Evolutionary conservation across 1,284 basidiomycete species (phyloP).

Genomic region (Moniliophthora roreri): DNA sequence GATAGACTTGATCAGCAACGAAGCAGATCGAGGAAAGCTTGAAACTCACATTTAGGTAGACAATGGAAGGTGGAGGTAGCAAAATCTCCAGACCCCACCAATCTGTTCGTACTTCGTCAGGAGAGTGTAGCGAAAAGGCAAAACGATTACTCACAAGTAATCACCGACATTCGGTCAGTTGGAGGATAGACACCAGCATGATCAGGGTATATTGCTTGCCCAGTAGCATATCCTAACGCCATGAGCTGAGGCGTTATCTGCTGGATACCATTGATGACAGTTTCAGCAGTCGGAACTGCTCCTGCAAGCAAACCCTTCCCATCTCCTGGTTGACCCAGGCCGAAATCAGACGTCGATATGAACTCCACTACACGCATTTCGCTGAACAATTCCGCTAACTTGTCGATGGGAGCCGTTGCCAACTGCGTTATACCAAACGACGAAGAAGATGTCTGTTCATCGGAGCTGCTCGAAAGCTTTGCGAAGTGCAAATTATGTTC

Average conservation of each 20-base stretch:
- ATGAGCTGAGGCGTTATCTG: slow-evolving; percentile 75
- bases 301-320: slow-evolving; percentile 65
- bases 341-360: slow-evolving; percentile 34
- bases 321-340: slow-evolving; percentile 55
- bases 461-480: slow-evolving; percentile 27
- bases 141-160: slow-evolving; percentile 64
- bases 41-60: slow-evolving; percentile 53
- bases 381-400: slow-evolving; percentile 46
- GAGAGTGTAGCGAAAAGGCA: slow-evolving; percentile 2
- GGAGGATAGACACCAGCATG: slow-evolving; percentile 73
- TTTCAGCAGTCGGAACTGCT: slow-evolving; percentile 70
- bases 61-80: slow-evolving; percentile 66
- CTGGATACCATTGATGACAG: slow-evolving; percentile 64
- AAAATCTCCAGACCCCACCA: slow-evolving; percentile 84
- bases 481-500: slow-evolving; percentile 56
- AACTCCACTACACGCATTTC: slow-evolving; percentile 58
- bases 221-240: slow-evolving; percentile 75
- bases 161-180: slow-evolving; percentile 69
- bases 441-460: slow-evolving; percentile 6
- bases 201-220: slow-evolving; percentile 62
- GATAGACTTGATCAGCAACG: neutral
- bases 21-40: neutral
- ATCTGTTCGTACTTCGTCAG: slow-evolving; percentile 39
- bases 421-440: slow-evolving; percentile 33
- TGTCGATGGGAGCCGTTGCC: slow-evolving; percentile 48